Evolutionary conservation across 2,329 filamentous ascomycete species (phyloP).

Genomic region (Simplicillium aogashimaense): DNA sequence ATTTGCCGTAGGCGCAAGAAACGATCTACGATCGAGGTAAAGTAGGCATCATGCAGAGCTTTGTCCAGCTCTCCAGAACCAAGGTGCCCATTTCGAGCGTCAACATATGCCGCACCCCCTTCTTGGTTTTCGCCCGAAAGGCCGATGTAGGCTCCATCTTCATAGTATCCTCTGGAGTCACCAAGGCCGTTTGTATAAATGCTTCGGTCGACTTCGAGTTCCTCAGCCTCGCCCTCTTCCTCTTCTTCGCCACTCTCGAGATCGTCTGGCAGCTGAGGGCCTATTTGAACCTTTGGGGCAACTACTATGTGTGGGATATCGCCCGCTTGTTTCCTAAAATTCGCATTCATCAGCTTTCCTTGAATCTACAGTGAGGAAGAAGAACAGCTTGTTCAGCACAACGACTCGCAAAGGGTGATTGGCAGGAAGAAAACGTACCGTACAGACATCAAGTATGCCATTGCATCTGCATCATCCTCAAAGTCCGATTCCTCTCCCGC

Average conservation of each 20-base stretch:
- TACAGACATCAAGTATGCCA: constrained; percentile 62
- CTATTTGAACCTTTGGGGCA: constrained; percentile 45
- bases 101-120: background rate
- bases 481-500: constrained; percentile 53
- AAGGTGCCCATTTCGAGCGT: constrained; percentile 16
- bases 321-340: constrained; percentile 61
- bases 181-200: constrained; percentile 39
- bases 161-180: constrained; percentile 56
- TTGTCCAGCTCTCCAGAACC: constrained; percentile 18
- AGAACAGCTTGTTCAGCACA: constrained; percentile 16
- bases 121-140: constrained; percentile 29
- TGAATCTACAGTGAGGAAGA: background rate
- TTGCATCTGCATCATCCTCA: constrained; percentile 56
- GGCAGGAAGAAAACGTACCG: constrained; percentile 39
- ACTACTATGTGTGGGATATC: constrained; percentile 62
- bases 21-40: constrained; percentile 51
- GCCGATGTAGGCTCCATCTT: constrained; percentile 71
- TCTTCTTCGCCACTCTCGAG: constrained; percentile 17
- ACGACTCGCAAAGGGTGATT: background rate
- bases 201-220: constrained; percentile 20
- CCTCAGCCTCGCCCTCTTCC: constrained; percentile 19
- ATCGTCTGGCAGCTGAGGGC: constrained; percentile 36
- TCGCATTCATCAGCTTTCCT: constrained; percentile 24
- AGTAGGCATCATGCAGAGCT: constrained; percentile 56
- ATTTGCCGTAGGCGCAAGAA: constrained; percentile 55